A percentile compares a stretch with the other conserved stretches of the same genome.
Conservation (phyloP, 495 filamentous ascomycete genomes). For the Aspergillus sparsus region DNA sequence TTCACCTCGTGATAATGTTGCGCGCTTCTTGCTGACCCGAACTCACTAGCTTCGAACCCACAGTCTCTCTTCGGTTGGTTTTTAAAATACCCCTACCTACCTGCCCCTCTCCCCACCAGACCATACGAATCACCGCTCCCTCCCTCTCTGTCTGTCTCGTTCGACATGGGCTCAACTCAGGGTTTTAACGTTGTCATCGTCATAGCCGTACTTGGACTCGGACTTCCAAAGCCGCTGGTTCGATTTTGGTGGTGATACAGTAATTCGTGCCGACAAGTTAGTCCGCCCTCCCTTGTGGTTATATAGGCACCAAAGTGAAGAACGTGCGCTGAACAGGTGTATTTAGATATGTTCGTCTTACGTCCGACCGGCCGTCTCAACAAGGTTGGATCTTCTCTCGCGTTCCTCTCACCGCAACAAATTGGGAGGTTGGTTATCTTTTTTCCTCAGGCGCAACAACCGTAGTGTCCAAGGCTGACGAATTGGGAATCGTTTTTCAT, state of each 20-base stretch:
- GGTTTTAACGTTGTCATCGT: constrained; percentile 26
- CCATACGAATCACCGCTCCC: not conserved
- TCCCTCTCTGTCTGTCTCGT: not conserved
- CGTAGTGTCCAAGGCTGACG: not conserved
- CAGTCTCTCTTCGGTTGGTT: constrained; percentile 59
- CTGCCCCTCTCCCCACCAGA: constrained; percentile 3
- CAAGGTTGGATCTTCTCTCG: constrained; percentile 91
- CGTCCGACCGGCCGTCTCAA: constrained; percentile 85
- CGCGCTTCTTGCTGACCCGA: constrained; percentile 3
- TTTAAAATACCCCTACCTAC: not conserved
- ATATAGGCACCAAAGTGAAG: not conserved
- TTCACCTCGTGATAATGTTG: not conserved
- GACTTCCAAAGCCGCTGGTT: constrained; percentile 99
- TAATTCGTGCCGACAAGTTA: constrained; percentile 90
- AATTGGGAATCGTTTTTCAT: constrained; percentile 2
- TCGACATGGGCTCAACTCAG: not conserved
- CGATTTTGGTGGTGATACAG: constrained; percentile 96
- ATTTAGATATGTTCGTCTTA: constrained; percentile 84
- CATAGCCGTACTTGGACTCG: constrained; percentile 91
- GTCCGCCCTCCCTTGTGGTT: not conserved
- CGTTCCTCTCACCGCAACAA: constrained; percentile 93
- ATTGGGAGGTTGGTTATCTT: constrained; percentile 78
- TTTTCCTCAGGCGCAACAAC: not conserved
- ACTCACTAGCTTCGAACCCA: constrained; percentile 69
- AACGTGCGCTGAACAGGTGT: constrained; percentile 7